Evolutionary conservation across 2,329 filamentous ascomycete genomes (phyloP).

Genomic region (Aspergillus quadricinctus): DNA sequence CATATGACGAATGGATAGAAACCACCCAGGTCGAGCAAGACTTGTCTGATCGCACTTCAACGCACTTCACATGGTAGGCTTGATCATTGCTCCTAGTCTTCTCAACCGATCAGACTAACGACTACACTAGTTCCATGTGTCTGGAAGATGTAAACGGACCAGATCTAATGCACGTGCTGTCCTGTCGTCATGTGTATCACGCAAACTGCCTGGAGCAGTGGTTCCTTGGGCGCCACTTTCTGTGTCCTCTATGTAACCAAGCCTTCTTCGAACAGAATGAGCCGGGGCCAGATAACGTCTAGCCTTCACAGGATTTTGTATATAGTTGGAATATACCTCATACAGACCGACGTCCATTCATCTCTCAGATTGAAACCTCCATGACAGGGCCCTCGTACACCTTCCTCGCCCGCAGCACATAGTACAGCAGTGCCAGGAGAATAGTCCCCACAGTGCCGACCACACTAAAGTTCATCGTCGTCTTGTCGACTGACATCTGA

Average conservation of each 20-base stretch:
- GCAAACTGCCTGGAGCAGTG: not conserved
- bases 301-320: not conserved
- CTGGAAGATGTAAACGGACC: not conserved
- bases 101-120: not conserved
- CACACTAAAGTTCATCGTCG: conserved; percentile 46
- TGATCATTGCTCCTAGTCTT: not conserved
- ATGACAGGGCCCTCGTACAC: conserved; percentile 31
- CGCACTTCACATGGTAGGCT: not conserved
- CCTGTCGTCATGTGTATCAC: not conserved
- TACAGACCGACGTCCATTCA: not conserved
- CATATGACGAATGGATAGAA: not conserved
- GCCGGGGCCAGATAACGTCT: not conserved
- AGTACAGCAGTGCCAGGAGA: conserved; percentile 39
- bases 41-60: not conserved
- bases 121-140: not conserved
- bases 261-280: not conserved
- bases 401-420: conserved; percentile 30
- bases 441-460: conserved; percentile 42
- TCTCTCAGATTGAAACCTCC: conserved; percentile 8
- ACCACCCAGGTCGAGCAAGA: not conserved
- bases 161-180: not conserved
- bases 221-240: not conserved
- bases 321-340: not conserved
- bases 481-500: conserved; percentile 29
- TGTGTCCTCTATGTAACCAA: not conserved